A percentile compares a stretch with the other conserved stretches of the same genome.
Evolutionary conservation across 441 rosid genomes (phyloP).

Genomic region (Pelargonium myrrhifolium): DNA sequence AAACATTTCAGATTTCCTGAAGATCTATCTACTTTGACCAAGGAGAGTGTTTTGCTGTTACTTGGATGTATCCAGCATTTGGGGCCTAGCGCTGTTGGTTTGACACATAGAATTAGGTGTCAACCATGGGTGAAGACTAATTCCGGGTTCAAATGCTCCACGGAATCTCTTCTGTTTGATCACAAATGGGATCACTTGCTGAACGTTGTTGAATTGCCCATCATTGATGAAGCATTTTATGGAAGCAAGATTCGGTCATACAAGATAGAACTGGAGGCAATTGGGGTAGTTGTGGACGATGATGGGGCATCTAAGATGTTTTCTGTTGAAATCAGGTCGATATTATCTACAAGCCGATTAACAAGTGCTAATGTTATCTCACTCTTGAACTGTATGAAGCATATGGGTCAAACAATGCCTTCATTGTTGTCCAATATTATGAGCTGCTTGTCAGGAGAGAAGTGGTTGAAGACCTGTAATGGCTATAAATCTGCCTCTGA

Average conservation of each 20-base stretch:
- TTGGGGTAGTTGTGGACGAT: background rate
- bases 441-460: background rate
- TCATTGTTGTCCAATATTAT: background rate
- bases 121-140: background rate
- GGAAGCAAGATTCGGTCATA: background rate
- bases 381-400: background rate
- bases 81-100: background rate
- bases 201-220: background rate
- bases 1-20: background rate
- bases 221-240: background rate
- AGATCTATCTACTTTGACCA: background rate
- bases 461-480: background rate
- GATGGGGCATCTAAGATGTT: background rate
- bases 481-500: background rate
- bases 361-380: background rate
- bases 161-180: background rate
- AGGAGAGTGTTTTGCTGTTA: background rate
- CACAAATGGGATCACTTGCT: background rate
- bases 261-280: background rate
- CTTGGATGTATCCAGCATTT: background rate
- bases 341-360: background rate
- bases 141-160: background rate
- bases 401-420: background rate
- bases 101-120: background rate
- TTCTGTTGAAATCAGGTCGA: background rate